Percentiles rank a stretch among this genome's conserved stretches.
These are phyloP conservation scores for Penicillium paneum DNA, from an alignment of 2,329 filamentous ascomycete genomes.

Conservation along the genomic window DNA sequence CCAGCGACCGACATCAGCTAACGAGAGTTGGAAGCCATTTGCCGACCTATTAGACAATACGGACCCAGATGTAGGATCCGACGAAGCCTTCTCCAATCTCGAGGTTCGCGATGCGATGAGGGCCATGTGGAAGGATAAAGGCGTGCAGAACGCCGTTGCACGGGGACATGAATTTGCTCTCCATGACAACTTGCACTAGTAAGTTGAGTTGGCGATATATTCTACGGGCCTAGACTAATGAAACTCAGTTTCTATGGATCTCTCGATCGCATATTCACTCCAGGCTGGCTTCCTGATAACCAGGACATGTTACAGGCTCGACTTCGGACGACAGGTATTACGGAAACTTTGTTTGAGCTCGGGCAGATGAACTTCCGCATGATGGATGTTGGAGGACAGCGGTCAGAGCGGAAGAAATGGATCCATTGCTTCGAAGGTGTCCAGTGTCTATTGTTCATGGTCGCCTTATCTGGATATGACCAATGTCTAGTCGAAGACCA, in stretches of 20 bases:
- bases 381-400: slow-evolving; percentile 91
- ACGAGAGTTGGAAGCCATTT: slow-evolving; percentile 57
- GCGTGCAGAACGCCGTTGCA: slow-evolving; percentile 80
- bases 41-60: slow-evolving; percentile 75
- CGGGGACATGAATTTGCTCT: slow-evolving; percentile 96
- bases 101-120: slow-evolving; percentile 71
- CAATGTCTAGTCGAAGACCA: slow-evolving; percentile 95
- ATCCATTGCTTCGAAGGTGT: slow-evolving; percentile 96
- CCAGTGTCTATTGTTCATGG: slow-evolving; percentile 86
- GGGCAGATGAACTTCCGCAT: slow-evolving; percentile 92
- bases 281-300: slow-evolving; percentile 82
- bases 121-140: slow-evolving; percentile 75
- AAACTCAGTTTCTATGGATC: slow-evolving; percentile 72
- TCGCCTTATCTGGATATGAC: slow-evolving; percentile 93
- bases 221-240: slow-evolving; percentile 11
- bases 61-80: slow-evolving; percentile 70
- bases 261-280: slow-evolving; percentile 70
- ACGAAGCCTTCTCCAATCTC: slow-evolving; percentile 69
- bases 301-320: slow-evolving; percentile 91
- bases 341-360: slow-evolving; percentile 88
- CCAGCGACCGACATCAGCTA: slow-evolving; percentile 10
- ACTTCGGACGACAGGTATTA: slow-evolving; percentile 90
- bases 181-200: slow-evolving; percentile 95
- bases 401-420: slow-evolving; percentile 95
- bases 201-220: slow-evolving; percentile 34